phyloP scores from a whole-genome alignment of 768 basidiomycete genomes.

The Mycena rosella region DNA sequence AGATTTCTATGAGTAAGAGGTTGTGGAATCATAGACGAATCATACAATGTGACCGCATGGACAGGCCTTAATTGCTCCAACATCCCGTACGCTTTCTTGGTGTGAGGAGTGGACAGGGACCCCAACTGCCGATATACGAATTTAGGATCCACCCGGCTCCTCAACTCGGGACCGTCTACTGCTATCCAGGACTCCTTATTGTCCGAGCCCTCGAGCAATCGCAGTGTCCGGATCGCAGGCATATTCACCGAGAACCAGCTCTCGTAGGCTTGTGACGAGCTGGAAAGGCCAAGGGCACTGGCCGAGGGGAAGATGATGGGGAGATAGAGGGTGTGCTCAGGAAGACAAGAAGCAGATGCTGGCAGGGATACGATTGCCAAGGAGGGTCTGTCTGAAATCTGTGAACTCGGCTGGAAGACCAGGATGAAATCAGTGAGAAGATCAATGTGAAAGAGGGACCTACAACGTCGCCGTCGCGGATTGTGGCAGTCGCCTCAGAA shows the following conservation, averaged over 20 bases:
- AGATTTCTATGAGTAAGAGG: conserved; percentile 16
- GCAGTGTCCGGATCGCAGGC: conserved; percentile 55
- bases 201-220: conserved; percentile 48
- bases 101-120: conserved; percentile 52
- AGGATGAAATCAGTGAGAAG: conserved; percentile 52
- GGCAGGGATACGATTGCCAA: conserved; percentile 80
- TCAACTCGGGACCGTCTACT: conserved; percentile 53
- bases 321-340: conserved; percentile 65
- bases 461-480: conserved; percentile 25
- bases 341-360: conserved; percentile 51
- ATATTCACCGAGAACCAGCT: conserved; percentile 60
- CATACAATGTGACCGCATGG: conserved; percentile 78
- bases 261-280: conserved; percentile 51
- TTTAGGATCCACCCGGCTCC: conserved; percentile 57
- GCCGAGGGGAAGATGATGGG: conserved; percentile 63
- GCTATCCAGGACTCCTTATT: conserved; percentile 54
- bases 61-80: conserved; percentile 63
- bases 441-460: conserved; percentile 42
- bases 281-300: neutral
- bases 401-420: conserved; percentile 55
- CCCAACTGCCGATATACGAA: conserved; percentile 61
- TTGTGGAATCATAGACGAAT: conserved; percentile 19
- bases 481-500: neutral
- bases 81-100: conserved; percentile 49
- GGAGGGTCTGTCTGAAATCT: conserved; percentile 61